Evolutionary conservation across 139 green algal species (phyloP).

Genomic region (Haematococcus sp.): DNA sequence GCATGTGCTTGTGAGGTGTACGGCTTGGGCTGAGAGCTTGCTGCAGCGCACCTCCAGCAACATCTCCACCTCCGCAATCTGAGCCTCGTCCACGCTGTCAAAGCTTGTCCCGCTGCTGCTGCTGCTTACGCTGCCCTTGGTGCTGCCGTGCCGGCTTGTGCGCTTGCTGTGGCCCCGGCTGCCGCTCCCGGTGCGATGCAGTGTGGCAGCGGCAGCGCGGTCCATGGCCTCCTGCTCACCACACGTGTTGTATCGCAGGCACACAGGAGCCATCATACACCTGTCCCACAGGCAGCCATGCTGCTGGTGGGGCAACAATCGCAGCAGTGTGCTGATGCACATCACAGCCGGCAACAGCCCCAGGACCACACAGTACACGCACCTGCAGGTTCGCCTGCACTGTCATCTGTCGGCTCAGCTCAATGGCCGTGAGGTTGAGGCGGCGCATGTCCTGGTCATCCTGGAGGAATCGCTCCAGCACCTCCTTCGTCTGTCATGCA

Average conservation of each 20-base stretch:
- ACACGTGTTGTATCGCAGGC: no score
- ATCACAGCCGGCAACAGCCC: no score
- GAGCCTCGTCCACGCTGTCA: conserved; percentile 13
- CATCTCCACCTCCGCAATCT: conserved; percentile 56
- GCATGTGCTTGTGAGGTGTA: no score
- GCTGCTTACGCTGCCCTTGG: conserved; percentile 10
- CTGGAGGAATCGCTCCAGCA: conserved; percentile 65
- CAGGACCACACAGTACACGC: no score
- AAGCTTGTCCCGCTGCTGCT: conserved; percentile 15
- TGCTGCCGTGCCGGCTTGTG: conserved; percentile 17
- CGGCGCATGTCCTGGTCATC: conserved; percentile 66
- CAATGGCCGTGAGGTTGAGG: conserved; percentile 49
- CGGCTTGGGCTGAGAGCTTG: no score
- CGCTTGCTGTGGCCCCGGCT: conserved; percentile 35
- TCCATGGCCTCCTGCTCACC: no score
- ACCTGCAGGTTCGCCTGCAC: conserved; percentile 4
- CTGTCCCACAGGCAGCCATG: no score
- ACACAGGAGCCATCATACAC: no score
- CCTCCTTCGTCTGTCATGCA: conserved; percentile 27
- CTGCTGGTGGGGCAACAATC: no score
- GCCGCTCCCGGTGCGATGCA: neutral
- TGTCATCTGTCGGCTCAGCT: conserved; percentile 32
- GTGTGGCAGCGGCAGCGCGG: neutral
- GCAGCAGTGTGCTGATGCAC: neutral
- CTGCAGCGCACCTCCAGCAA: conserved; percentile 45